phyloP scores from a whole-genome alignment of 768 basidiomycete genomes.

The Dentipellis fragilis region DNA sequence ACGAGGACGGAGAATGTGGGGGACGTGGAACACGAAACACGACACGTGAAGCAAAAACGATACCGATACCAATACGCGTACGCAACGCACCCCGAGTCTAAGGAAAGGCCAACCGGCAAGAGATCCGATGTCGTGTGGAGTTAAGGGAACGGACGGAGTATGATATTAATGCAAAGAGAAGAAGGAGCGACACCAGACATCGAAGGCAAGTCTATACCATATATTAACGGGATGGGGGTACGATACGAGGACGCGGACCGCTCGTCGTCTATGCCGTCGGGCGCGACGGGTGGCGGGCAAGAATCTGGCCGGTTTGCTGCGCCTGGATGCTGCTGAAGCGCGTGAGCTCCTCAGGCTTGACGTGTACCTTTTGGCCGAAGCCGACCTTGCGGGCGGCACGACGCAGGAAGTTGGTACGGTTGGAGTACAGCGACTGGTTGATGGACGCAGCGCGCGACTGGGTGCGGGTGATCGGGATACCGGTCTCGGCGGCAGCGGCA shows the following conservation, averaged over 20 bases:
- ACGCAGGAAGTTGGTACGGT: constrained; percentile 89
- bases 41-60: neutral
- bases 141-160: neutral
- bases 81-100: neutral
- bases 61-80: neutral
- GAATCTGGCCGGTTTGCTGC: constrained; percentile 60
- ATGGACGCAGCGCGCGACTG: constrained; percentile 83
- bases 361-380: constrained; percentile 68
- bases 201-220: neutral
- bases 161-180: neutral
- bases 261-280: constrained; percentile 26
- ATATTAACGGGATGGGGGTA: neutral
- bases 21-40: no score
- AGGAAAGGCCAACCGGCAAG: neutral
- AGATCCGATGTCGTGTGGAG: neutral
- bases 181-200: neutral
- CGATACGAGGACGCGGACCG: neutral
- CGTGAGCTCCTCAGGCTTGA: constrained; percentile 80
- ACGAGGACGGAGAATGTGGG: no score
- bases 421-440: constrained; percentile 89
- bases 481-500: constrained; percentile 30
- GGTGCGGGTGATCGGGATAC: constrained; percentile 75
- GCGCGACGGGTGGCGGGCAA: constrained; percentile 66
- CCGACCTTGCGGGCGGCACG: constrained; percentile 84
- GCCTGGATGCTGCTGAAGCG: constrained; percentile 85